Evolutionary conservation across 805 yeast species (phyloP).

Genomic region (Sugiyamaella marilandica): DNA sequence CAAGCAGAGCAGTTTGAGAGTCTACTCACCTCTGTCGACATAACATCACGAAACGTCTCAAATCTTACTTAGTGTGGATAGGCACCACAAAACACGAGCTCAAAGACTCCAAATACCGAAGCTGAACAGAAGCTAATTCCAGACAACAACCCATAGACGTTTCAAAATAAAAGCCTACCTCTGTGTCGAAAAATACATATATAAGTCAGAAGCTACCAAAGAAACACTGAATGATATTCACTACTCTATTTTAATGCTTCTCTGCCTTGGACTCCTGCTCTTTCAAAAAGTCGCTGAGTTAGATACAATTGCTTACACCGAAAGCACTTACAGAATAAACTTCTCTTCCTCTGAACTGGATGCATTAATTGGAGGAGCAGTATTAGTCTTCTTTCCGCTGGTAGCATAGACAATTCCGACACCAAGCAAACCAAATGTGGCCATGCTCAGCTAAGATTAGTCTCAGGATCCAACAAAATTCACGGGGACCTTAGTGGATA

Average conservation of each 20-base stretch:
- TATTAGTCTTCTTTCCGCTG: conserved; percentile 56
- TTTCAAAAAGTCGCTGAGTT: conserved; percentile 53
- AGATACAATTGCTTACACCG: not conserved
- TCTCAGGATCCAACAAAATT: not conserved
- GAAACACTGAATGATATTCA: not conserved
- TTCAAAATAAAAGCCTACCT: too few relatives aligned
- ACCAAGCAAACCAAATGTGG: conserved; percentile 68
- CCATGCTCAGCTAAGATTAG: conserved; percentile 59
- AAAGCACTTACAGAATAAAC: conserved; percentile 46
- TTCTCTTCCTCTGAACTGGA: conserved; percentile 83
- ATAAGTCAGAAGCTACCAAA: too few relatives aligned
- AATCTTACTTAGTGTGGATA: too few relatives aligned
- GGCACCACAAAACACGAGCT: too few relatives aligned
- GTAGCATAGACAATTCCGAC: conserved; percentile 59
- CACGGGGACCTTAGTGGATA: not conserved
- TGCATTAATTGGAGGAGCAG: conserved; percentile 68
- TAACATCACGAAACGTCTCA: too few relatives aligned
- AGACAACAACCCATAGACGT: too few relatives aligned
- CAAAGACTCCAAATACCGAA: too few relatives aligned
- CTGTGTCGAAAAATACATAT: too few relatives aligned
- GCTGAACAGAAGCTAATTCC: too few relatives aligned
- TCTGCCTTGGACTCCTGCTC: conserved; percentile 35
- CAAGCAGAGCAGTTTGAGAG: too few relatives aligned
- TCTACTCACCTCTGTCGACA: too few relatives aligned
- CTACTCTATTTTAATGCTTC: conserved; percentile 17